Percentiles rank a stretch among this genome's conserved stretches.
Conservation (phyloP, 495 filamentous ascomycete genomes). For the Arthonia radiata region DNA sequence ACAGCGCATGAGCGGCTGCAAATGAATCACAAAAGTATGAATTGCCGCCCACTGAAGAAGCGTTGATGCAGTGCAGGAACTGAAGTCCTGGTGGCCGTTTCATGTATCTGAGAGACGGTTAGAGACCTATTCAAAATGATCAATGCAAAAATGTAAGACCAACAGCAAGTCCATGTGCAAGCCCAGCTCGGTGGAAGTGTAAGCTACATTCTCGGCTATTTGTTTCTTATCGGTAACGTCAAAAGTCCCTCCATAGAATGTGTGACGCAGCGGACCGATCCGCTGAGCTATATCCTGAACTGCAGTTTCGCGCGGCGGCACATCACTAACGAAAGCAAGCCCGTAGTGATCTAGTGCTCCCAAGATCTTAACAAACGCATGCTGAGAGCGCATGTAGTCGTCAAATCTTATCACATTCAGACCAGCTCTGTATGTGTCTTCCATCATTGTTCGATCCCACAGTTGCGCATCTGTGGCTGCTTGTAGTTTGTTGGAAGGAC, state of each 20-base stretch:
- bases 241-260: slow-evolving; percentile 79
- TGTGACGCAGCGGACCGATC: slow-evolving; percentile 51
- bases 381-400: slow-evolving; percentile 36
- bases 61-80: slow-evolving; percentile 63
- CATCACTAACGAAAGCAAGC: slow-evolving; percentile 43
- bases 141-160: too few species aligned
- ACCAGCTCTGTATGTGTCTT: too few species aligned
- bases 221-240: slow-evolving; percentile 60
- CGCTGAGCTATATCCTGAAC: slow-evolving; percentile 41
- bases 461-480: too few species aligned
- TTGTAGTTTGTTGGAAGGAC: too few species aligned
- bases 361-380: slow-evolving; percentile 27
- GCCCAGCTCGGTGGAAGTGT: slow-evolving; percentile 53
- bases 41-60: slow-evolving; percentile 48
- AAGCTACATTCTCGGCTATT: slow-evolving; percentile 69
- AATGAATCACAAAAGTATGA: slow-evolving; percentile 60
- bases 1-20: slow-evolving; percentile 28
- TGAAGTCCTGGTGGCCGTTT: slow-evolving; percentile 53
- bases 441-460: too few species aligned
- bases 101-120: slow-evolving; percentile 31
- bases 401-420: too few species aligned
- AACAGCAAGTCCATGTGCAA: slow-evolving; percentile 73
- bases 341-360: slow-evolving; percentile 30
- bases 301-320: slow-evolving; percentile 33
- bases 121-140: too few species aligned